These are phyloP conservation scores for Calonectria leucothoes DNA, from an alignment of 2,329 filamentous ascomycete species.

Conservation along the genomic window DNA sequence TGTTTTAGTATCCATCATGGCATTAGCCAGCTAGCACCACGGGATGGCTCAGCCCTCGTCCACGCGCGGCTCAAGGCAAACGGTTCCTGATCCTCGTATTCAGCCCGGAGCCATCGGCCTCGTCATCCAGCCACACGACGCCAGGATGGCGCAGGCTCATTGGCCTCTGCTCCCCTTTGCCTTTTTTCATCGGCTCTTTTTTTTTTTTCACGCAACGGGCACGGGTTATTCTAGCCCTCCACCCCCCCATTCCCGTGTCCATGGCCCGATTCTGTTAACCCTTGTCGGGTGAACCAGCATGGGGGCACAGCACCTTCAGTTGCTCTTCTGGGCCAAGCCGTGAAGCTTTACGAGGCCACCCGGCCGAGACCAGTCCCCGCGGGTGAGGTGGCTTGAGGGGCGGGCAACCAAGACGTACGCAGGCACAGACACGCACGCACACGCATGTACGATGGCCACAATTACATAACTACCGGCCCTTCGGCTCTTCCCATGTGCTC, in stretches of 20 bases:
- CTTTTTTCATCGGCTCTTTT: conserved; percentile 8
- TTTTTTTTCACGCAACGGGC: conserved; percentile 8
- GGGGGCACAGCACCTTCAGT: not conserved
- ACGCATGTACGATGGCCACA: not conserved
- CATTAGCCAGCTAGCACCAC: not conserved
- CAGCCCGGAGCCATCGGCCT: conserved; percentile 14
- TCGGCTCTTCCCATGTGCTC: conserved; percentile 16
- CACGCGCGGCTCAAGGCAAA: not conserved
- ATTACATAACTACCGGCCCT: conserved; percentile 16
- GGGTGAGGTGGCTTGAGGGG: conserved; percentile 13
- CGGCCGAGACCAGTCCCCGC: conserved; percentile 5
- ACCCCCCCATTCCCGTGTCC: not conserved
- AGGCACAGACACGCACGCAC: not conserved
- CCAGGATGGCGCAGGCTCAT: conserved; percentile 10
- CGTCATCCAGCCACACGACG: not conserved
- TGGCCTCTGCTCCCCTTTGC: not conserved
- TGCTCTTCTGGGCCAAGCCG: conserved; percentile 2
- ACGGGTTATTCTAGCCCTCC: not conserved
- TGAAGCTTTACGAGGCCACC: conserved; percentile 6
- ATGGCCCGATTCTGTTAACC: not conserved
- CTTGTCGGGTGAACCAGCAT: not conserved
- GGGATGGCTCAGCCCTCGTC: not conserved
- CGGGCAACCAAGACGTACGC: not conserved
- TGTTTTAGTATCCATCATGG: not conserved
- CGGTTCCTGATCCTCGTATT: conserved; percentile 13